Evolutionary conservation across 495 filamentous ascomycete species (phyloP).

Genomic region (Pseudevernia furfuracea): DNA sequence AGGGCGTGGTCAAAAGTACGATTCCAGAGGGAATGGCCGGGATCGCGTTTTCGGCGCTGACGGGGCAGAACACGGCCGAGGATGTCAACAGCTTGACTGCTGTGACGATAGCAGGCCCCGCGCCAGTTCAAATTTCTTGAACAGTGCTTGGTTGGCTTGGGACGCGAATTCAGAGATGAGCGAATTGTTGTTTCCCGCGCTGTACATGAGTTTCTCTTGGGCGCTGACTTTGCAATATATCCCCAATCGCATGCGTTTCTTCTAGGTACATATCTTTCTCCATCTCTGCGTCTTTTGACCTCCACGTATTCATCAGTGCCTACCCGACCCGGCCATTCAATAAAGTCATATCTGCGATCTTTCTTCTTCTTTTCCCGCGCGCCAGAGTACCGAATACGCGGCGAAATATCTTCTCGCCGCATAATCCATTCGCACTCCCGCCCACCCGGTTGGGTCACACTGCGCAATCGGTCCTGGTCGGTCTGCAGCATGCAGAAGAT

Average conservation of each 20-base stretch:
- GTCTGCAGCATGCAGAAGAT: background rate
- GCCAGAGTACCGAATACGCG: background rate
- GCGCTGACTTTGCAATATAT: background rate
- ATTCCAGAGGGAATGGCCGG: slow-evolving; percentile 17
- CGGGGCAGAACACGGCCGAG: slow-evolving; percentile 3
- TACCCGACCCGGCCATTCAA: background rate
- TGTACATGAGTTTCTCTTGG: background rate
- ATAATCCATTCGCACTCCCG: background rate
- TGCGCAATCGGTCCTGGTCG: background rate
- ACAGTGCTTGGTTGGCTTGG: background rate
- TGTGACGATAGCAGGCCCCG: slow-evolving; percentile 13
- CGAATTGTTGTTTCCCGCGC: background rate
- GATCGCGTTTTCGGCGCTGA: slow-evolving; percentile 19
- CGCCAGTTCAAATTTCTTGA: slow-evolving; percentile 21
- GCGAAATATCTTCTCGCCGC: background rate
- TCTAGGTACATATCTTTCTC: too few relatives aligned
- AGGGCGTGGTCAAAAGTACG: background rate
- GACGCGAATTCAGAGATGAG: background rate
- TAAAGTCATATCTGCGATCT: background rate
- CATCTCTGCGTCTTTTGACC: background rate
- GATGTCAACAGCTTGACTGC: slow-evolving; percentile 18
- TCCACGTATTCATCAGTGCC: background rate
- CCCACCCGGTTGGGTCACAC: background rate
- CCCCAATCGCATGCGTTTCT: too few relatives aligned
- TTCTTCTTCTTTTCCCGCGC: background rate